Base-by-base conservation (phyloP, 164 flowering plant species). In the Vitis amurensis region DNA sequence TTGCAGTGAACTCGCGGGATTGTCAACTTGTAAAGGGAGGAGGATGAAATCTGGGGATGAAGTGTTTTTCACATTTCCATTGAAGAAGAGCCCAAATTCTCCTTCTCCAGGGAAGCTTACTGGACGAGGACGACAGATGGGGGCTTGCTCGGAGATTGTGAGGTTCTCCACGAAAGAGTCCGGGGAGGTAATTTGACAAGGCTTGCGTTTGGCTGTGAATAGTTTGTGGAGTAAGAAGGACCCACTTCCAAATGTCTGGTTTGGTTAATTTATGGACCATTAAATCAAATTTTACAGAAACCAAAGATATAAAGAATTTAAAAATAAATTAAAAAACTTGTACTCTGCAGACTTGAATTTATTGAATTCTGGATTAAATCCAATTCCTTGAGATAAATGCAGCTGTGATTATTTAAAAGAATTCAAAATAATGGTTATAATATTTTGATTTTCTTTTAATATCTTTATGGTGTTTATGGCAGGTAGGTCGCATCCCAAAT, bases 401-500 rank as follows among this genome's bases (percentile, higher is more conserved):
- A 37, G 4, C 4, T 37, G 6, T 3, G 6, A 37, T 37, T 37
- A 37, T 37, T 37, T 37, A 37, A 37, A 37, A 37, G 44, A 37
- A 37, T 37, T 37, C 44, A 37, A 37, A 37, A 2, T 3, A 37
- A 37, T 37, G 44, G 44, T 37, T 37, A 37, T 6, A 37, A 37
- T 37, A 37, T 37, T 37, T 7, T 37, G 44, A 11, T 37, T 19
- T 11, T 57, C 12, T 5, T 50, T 29, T 49, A 11, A 16, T 47
- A 17, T n/a, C 50, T 48, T 50, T 37, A 23, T 51, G 50, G 27
- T 50, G 47, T 47, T 69, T 63, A 8, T 64, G 64, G 69, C 84
- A 96, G 99, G 84, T 96, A 86, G 99, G 99, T 63, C 86, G 99
- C 47, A 93, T 96, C 69, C 98, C 99, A 0, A 91, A 91, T 76